Percentiles rank a stretch among this genome's conserved stretches.
Evolutionary conservation across 2,329 filamentous ascomycete genomes (phyloP).

Genomic region (Fusarium sp.): DNA sequence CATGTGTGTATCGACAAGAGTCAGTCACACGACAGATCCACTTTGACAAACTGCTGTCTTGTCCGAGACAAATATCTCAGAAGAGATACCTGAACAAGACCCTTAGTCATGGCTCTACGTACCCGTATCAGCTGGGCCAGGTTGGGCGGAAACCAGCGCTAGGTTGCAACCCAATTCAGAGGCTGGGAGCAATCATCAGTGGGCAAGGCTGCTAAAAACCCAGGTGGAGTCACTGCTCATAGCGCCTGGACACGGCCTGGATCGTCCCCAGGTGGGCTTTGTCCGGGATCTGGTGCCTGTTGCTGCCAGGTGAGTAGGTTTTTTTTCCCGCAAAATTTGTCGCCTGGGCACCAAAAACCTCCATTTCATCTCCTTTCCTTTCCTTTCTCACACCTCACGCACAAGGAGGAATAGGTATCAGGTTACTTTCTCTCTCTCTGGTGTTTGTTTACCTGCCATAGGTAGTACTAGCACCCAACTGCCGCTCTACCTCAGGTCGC

Average conservation of each 20-base stretch:
- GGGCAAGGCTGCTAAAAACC: not conserved
- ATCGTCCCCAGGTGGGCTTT: not conserved
- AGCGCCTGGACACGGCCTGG: not conserved
- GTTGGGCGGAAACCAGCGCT: not conserved
- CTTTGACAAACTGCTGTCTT: not conserved
- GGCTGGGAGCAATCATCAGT: not conserved
- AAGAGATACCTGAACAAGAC: slow-evolving; percentile 7
- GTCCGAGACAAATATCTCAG: slow-evolving; percentile 1
- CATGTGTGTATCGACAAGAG: not conserved
- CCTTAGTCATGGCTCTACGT: not conserved
- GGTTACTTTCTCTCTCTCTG: not conserved
- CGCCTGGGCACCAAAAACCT: slow-evolving; percentile 10
- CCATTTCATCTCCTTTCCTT: not conserved
- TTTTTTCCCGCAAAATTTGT: slow-evolving; percentile 17
- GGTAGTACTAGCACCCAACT: too few relatives aligned
- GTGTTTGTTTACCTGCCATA: slow-evolving; percentile 1
- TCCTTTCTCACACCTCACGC: not conserved
- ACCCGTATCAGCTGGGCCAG: not conserved
- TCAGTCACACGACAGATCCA: slow-evolving; percentile 7
- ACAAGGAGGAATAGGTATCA: slow-evolving; percentile 1
- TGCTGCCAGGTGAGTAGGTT: not conserved
- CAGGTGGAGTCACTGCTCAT: not conserved
- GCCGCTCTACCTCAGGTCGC: not conserved
- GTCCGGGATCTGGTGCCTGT: not conserved
- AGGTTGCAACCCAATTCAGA: slow-evolving; percentile 4